A percentile compares a stretch with the other conserved stretches of the same genome.
These are phyloP conservation scores for Acacia acuminata DNA, from an alignment of 306 rosid genomes.

Conservation along the genomic window DNA sequence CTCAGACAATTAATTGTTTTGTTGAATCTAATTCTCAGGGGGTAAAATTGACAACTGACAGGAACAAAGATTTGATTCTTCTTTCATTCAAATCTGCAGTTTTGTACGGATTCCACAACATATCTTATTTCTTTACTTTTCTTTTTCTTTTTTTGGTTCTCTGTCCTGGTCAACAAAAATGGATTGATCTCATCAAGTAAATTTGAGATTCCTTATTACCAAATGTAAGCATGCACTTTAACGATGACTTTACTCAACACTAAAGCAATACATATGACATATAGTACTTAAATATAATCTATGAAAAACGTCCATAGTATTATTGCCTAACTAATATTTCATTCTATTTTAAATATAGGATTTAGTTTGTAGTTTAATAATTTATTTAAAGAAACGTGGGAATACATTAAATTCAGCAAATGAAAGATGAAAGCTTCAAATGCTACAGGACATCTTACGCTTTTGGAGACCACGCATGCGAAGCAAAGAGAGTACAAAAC, in stretches of 20 bases:
- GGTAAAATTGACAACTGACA: background rate
- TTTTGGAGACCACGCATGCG: background rate
- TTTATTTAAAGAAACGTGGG: too few relatives aligned
- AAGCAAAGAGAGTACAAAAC: background rate
- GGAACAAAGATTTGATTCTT: background rate
- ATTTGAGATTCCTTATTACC: background rate
- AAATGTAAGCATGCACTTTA: background rate
- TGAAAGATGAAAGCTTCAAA: background rate
- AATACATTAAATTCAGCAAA: background rate
- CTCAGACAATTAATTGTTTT: too few relatives aligned
- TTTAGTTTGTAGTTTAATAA: too few relatives aligned
- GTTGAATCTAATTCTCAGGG: background rate
- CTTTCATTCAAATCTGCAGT: background rate
- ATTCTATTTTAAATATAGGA: too few relatives aligned
- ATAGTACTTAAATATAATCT: too few relatives aligned
- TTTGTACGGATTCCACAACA: background rate
- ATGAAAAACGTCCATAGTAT: background rate
- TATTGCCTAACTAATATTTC: background rate
- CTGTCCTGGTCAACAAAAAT: background rate
- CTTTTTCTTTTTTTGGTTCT: background rate
- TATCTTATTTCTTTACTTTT: background rate
- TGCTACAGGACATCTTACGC: background rate
- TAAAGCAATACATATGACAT: too few relatives aligned
- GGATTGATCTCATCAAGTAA: background rate
- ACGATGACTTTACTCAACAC: background rate